Base-by-base conservation (phyloP, 1,139 yeast genomes). In the Magnusiomyces sp. region DNA sequence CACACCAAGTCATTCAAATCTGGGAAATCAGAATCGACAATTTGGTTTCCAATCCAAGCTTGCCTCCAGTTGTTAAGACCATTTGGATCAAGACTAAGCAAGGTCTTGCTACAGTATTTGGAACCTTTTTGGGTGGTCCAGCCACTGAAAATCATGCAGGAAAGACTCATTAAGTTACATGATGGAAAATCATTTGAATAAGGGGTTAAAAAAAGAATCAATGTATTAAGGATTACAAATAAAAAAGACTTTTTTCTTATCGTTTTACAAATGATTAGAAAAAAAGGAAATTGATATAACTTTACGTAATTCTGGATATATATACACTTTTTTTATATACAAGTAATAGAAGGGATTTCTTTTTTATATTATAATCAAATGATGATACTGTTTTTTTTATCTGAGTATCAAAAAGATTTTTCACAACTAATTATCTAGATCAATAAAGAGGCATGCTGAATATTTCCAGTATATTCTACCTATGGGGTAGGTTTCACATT, bases 21-120 rank as follows among this genome's bases (percentile, higher is more conserved):
- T 71, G 85, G 70, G 95, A 86, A 66, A 81, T 84, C 46, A 75
- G 81, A 57, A 62, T 83, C 52, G 97, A 89, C 65, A 80, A 82
- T 16, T 56, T 79, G 23, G 74, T 84, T 48, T 74, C 77, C 51
- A 73, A 74, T 57, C 76, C 84, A 43, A 63, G 72, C 32, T 71
- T 81, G 37, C 92, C 95, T 13, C 75, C 78, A 5, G 61, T 61
- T 10, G 71, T 77, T 49, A 85, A 79, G 69, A 71, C 75, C 53
- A 69, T 61, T 47, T 88, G 95, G 94, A 67, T 75, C 52, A 67
- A 71, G 50, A 58, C 75, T 60, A 87, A 85, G 72, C 64, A 66
- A 41, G 63, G 62, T 9, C 55, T 79, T 53, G 72, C 73, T 59
- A 67, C 66, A 54, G 57, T 67, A 48, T 71, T 60, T 23, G 62